Conservation (phyloP, 306 rosid species). For the Sicyos edulis region DNA sequence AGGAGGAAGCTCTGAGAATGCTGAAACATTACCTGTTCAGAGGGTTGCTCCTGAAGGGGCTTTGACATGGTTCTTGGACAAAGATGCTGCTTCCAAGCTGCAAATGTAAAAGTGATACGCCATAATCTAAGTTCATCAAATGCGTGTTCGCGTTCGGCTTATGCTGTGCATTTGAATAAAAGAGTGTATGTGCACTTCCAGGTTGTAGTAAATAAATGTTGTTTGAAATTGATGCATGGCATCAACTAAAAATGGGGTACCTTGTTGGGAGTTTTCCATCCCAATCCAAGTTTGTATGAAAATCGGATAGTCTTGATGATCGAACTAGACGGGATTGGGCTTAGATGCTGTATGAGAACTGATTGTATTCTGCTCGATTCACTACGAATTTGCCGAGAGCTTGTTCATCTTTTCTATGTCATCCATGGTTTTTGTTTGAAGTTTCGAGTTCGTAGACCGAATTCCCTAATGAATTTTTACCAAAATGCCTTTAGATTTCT, state of each 20-base stretch:
- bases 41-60: slow-evolving; percentile 69
- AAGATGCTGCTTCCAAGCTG: slow-evolving; percentile 76
- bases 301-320: not conserved
- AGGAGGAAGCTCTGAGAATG: slow-evolving; percentile 26
- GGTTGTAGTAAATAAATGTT: slow-evolving; percentile 4
- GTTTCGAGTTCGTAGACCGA: not conserved
- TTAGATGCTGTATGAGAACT: not conserved
- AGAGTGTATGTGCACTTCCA: not conserved
- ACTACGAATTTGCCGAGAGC: not conserved
- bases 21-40: slow-evolving; percentile 60
- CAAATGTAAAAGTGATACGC: slow-evolving; percentile 32
- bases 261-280: not conserved
- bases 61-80: slow-evolving; percentile 82
- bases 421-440: not conserved
- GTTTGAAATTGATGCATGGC: not conserved
- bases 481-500: not conserved
- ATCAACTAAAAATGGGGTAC: not conserved
- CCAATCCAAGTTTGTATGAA: not conserved
- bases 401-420: not conserved
- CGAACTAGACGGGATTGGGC: not conserved
- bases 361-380: not conserved
- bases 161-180: slow-evolving; percentile 4
- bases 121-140: not conserved
- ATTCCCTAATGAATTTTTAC: not conserved
- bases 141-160: not conserved